phyloP scores from a whole-genome alignment of 306 rosid species.

The Malus orientalis region DNA sequence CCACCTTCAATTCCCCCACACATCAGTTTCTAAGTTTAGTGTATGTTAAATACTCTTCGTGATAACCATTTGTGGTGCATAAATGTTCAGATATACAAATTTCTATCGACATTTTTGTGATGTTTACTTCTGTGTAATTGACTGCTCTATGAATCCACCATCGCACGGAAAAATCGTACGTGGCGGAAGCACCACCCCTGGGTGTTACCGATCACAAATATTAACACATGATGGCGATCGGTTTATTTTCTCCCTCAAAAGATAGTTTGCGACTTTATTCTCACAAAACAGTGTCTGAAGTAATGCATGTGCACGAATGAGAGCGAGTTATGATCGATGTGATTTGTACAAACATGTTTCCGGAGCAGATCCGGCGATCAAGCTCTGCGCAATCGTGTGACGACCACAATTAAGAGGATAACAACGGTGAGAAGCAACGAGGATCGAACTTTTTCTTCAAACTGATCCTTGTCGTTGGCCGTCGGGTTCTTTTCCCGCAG shows the following conservation, averaged over 20 bases:
- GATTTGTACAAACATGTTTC: neutral
- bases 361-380: neutral
- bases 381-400: constrained; percentile 26
- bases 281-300: neutral
- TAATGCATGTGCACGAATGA: neutral
- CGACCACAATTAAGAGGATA: constrained; percentile 37
- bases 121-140: neutral
- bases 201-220: too few species aligned
- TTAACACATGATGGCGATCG: too few species aligned
- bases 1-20: neutral
- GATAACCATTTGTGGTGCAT: neutral
- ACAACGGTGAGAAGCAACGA: constrained; percentile 46
- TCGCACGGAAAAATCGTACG: too few species aligned
- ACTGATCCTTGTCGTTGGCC: constrained; percentile 7
- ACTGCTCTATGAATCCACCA: neutral
- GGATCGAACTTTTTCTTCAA: constrained; percentile 46
- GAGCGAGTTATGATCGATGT: neutral
- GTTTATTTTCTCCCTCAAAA: too few species aligned
- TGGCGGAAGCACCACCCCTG: too few species aligned
- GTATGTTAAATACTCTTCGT: neutral
- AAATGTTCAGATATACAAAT: neutral
- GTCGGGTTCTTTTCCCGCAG: constrained; percentile 1
- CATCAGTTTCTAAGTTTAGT: neutral
- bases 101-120: neutral
- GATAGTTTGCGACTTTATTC: neutral